Conservation (phyloP, 805 yeast species). For the Kurtzmaniella cleridarum region DNA sequence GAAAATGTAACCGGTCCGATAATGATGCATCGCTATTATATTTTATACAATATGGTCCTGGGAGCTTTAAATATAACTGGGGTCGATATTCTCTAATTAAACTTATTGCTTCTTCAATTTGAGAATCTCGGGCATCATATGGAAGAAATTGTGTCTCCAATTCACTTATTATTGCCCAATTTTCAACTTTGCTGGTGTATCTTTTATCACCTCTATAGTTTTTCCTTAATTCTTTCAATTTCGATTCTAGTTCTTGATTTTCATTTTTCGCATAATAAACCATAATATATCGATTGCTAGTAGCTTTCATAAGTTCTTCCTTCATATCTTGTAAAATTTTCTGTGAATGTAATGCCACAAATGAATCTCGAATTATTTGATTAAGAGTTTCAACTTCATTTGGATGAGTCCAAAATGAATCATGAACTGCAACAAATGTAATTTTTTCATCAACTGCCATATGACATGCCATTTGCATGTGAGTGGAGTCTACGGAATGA, state of each 20-base stretch:
- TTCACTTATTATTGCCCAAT: no score
- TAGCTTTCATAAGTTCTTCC: constrained; percentile 20
- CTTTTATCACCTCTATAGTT: neutral
- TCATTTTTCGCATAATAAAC: constrained; percentile 23
- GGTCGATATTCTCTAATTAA: no score
- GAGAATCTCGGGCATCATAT: no score
- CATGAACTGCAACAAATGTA: constrained; percentile 37
- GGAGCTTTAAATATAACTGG: neutral
- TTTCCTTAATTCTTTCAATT: constrained; percentile 5
- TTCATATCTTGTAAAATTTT: constrained; percentile 20
- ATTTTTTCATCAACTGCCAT: constrained; percentile 15
- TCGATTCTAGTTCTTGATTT: constrained; percentile 7
- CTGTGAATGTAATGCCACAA: constrained; percentile 27
- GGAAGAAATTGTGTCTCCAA: no score
- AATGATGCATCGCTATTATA: no score
- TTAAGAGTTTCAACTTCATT: constrained; percentile 23
- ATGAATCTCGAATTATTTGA: constrained; percentile 25
- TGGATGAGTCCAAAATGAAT: constrained; percentile 40
- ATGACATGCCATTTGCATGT: constrained; percentile 31
- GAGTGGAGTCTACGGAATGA: constrained; percentile 38
- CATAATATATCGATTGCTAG: constrained; percentile 22
- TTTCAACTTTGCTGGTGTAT: no score
- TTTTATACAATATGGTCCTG: constrained; percentile 1
- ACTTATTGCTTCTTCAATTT: no score
- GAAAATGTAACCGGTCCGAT: no score